Base-by-base conservation (phyloP, 108 stramenopile species). In the Asterionellopsis glacialis region DNA sequence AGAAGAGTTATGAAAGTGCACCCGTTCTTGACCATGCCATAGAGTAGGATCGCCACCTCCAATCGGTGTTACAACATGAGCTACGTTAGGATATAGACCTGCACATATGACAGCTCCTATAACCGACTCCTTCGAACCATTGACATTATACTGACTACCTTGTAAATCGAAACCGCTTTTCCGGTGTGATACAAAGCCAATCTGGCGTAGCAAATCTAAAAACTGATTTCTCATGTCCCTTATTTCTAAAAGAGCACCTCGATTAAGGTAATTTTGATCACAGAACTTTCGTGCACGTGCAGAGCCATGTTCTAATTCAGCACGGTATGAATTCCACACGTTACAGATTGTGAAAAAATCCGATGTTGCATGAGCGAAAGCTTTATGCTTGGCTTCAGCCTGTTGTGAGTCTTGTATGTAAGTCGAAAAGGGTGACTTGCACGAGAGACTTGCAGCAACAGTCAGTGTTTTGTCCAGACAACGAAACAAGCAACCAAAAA, bases 31-130 rank as follows among this genome's bases (percentile, higher is more conserved):
- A 21, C 72, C 70, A 38, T 84, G 74, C 61, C 57, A 82, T 18
- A 90, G 45, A 33, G 59, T 42, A 38, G 68, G 69, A 12, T 41
- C 19, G 9, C 52, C 54, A 1, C 27, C n/a, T 43, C 75, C 73
- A 27, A 82, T 26, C n/a, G 45, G 40, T 19, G 59, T 59, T 21
- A 63, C 68, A 11, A 63, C 67, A 18, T 75, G 75, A 19, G 85
- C 84, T 51, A 98, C 79, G 64, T 96, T 88, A 9, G 98, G 96
- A 69, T 93, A 96, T 51, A 98, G 75, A 1, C 98, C 98, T n/a
- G 96, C 94, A 45, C 67, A 79, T 45, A 96, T 65, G n/a, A 91
- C 90, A 11, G 91, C 81, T 63, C 94, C 82, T 41, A 97, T 71
- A 0, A 97, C 57, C 0, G 69, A 69, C 23, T 44, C 21, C 1